Percentiles rank a stretch among this genome's conserved stretches.
Evolutionary conservation across 345 rosid genomes (phyloP).

Genomic region (Diplotaxis tenuifolia): DNA sequence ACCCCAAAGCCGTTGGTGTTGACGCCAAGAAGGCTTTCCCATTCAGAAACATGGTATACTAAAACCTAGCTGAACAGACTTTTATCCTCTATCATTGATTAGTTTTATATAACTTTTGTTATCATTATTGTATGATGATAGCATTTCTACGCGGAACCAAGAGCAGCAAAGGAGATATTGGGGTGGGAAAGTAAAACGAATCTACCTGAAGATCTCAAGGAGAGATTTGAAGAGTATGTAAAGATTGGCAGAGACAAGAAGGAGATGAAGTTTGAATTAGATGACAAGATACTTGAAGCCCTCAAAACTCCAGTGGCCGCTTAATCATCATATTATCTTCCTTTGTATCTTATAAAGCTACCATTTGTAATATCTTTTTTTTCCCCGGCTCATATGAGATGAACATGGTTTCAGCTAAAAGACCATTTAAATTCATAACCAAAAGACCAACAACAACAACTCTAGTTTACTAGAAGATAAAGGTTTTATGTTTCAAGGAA

Average conservation of each 20-base stretch:
- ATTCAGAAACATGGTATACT: conserved; percentile 73
- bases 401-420: conserved; percentile 20
- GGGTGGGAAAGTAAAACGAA: conserved; percentile 72
- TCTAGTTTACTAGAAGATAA: neutral
- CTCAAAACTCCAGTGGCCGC: conserved; percentile 68
- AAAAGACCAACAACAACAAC: conserved; percentile 4
- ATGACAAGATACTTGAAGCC: conserved; percentile 76
- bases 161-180: conserved; percentile 84
- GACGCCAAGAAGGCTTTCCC: conserved; percentile 96
- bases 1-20: conserved; percentile 76
- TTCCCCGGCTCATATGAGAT: conserved; percentile 6
- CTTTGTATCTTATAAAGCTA: conserved; percentile 11
- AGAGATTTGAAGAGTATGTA: conserved; percentile 69
- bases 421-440: conserved; percentile 5
- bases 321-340: conserved; percentile 31
- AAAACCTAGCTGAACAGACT: neutral
- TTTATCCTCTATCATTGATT: neutral
- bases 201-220: conserved; percentile 84
- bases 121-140: conserved; percentile 37
- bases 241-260: conserved; percentile 86
- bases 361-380: neutral
- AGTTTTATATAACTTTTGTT: neutral
- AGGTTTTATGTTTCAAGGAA: conserved; percentile 9
- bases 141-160: conserved; percentile 94
- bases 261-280: conserved; percentile 66